These are phyloP conservation scores for Podila horticola DNA, from an alignment of 192 early-diverging fungal species.

Conservation along the genomic window DNA sequence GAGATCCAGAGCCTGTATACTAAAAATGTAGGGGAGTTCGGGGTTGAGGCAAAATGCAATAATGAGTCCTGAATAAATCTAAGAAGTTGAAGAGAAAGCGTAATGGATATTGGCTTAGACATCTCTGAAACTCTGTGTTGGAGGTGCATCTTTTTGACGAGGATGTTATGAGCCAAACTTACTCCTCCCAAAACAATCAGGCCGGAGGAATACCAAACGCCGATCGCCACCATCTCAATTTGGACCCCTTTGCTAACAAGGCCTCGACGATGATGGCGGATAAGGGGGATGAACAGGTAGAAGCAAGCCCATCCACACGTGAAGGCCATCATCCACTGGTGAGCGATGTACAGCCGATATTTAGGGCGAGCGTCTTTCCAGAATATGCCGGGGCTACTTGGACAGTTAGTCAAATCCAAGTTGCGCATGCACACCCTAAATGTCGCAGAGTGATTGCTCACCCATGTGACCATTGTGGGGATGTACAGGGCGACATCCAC, in stretches of 20 bases:
- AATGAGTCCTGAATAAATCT: slow-evolving; percentile 17
- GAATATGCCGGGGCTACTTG: too few relatives aligned
- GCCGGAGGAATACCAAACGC: slow-evolving; percentile 36
- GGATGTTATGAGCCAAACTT: not conserved
- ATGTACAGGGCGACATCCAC: slow-evolving; percentile 20
- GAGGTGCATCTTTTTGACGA: too few relatives aligned
- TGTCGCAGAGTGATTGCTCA: too few relatives aligned
- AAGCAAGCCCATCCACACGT: slow-evolving; percentile 20
- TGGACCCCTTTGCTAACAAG: slow-evolving; percentile 23
- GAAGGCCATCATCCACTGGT: slow-evolving; percentile 17
- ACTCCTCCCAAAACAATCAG: slow-evolving; percentile 19
- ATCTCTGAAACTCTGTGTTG: not conserved
- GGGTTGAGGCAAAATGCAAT: not conserved
- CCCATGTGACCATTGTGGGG: slow-evolving; percentile 1
- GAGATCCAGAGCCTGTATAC: slow-evolving; percentile 37
- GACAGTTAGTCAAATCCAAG: too few relatives aligned
- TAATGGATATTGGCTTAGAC: not conserved
- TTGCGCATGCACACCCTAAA: too few relatives aligned
- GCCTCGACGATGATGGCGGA: slow-evolving; percentile 22
- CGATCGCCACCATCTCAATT: slow-evolving; percentile 40
- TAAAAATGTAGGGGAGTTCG: slow-evolving; percentile 8
- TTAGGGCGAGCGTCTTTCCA: too few relatives aligned
- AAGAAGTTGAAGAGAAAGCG: not conserved
- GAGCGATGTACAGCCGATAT: slow-evolving; percentile 9
- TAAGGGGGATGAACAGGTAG: slow-evolving; percentile 39